phyloP scores from a whole-genome alignment of 1,284 basidiomycete genomes.

The Cerioporus squamosus region DNA sequence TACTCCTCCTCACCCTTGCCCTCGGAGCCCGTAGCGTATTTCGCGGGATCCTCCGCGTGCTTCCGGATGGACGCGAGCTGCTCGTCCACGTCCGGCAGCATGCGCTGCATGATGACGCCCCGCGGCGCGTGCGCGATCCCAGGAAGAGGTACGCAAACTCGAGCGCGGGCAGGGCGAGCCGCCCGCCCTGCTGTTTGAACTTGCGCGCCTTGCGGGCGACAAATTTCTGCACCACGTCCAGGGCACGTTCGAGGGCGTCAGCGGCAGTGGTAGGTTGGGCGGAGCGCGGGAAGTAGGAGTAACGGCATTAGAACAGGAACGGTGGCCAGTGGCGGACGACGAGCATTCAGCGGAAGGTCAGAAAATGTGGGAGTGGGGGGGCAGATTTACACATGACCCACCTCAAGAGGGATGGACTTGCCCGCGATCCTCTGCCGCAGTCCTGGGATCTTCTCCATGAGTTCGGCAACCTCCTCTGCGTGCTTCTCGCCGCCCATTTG shows the following conservation, averaged over 20 bases:
- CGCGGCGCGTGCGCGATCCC: constrained; percentile 68
- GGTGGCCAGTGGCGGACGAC: background rate
- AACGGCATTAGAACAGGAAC: background rate
- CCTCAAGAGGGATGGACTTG: constrained; percentile 91
- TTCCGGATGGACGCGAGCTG: constrained; percentile 45
- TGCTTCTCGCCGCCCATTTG: constrained; percentile 49
- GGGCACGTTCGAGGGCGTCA: background rate
- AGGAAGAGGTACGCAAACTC: constrained; percentile 87
- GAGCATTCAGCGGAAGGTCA: background rate
- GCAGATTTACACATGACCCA: constrained; percentile 39
- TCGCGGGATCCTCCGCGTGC: constrained; percentile 46
- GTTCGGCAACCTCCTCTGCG: constrained; percentile 45
- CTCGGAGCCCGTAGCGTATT: constrained; percentile 50
- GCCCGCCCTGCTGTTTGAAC: constrained; percentile 72
- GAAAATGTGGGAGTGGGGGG: background rate
- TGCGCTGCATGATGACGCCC: constrained; percentile 49
- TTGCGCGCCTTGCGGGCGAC: constrained; percentile 90
- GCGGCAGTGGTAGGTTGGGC: background rate
- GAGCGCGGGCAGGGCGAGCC: constrained; percentile 79
- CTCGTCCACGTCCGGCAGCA: constrained; percentile 60
- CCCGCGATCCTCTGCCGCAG: constrained; percentile 84
- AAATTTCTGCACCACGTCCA: constrained; percentile 70
- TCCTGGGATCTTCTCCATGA: constrained; percentile 69
- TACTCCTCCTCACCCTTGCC: constrained; percentile 53
- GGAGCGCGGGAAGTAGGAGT: background rate